phyloP scores from a whole-genome alignment of 306 rosid species.

The Inga leiocalycina region DNA sequence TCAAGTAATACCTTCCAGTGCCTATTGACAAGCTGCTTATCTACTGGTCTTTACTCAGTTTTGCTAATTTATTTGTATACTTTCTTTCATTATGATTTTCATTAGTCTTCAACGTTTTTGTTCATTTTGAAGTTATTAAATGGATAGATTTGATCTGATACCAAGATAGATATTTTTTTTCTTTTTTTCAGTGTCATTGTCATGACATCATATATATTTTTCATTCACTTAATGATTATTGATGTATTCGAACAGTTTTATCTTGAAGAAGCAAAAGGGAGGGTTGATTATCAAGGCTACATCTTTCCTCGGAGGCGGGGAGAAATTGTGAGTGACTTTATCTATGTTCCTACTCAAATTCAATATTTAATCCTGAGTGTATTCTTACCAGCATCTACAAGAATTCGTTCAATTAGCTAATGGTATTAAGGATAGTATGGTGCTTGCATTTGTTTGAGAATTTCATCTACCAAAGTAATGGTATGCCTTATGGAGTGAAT shows the following conservation, averaged over 20 bases:
- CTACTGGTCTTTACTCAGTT: neutral
- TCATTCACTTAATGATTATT: slow-evolving; percentile 2
- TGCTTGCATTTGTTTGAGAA: neutral
- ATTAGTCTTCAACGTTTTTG: neutral
- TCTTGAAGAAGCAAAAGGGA: slow-evolving; percentile 90
- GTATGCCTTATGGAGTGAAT: neutral
- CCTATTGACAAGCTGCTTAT: slow-evolving; percentile 10
- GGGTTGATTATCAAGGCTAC: slow-evolving; percentile 92
- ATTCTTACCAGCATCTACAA: neutral
- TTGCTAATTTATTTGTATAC: neutral
- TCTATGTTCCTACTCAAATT: slow-evolving; percentile 17
- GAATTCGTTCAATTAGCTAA: neutral
- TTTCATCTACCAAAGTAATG: neutral
- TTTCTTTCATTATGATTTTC: neutral
- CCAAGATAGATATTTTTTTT: slow-evolving; percentile 11
- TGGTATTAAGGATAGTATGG: neutral
- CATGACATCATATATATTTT: neutral
- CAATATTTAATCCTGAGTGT: neutral
- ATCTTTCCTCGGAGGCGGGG: slow-evolving; percentile 83
- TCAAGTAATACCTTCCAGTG: slow-evolving; percentile 11
- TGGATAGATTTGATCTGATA: neutral
- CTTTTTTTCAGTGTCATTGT: neutral
- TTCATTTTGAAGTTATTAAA: slow-evolving; percentile 17
- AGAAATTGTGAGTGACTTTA: slow-evolving; percentile 60
- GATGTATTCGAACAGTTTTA: slow-evolving; percentile 66